These are phyloP conservation scores for Solanum sejunctum DNA, from an alignment of 257 asterid species.

Conservation along the genomic window DNA sequence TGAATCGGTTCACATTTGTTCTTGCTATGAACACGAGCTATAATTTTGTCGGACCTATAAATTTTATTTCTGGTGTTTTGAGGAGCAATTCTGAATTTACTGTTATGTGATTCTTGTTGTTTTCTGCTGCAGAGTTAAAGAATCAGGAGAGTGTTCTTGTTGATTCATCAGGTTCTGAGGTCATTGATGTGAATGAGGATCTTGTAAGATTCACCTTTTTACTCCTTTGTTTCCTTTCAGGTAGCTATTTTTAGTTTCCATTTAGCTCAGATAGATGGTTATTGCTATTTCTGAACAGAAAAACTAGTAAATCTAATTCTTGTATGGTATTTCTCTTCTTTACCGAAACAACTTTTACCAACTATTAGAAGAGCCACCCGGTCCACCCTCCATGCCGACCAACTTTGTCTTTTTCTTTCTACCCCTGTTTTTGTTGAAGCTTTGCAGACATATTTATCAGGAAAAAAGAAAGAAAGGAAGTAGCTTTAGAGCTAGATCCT, in stretches of 20 bases:
- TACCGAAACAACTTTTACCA: neutral
- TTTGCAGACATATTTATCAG: neutral
- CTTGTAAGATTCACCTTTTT: slow-evolving; percentile 26
- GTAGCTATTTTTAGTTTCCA: neutral
- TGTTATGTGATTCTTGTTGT: slow-evolving; percentile 1
- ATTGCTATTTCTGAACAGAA: neutral
- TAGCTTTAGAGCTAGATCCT: neutral
- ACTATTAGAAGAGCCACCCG: neutral
- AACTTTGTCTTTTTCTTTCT: neutral
- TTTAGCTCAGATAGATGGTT: neutral
- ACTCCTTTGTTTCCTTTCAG: neutral
- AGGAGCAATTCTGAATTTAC: neutral
- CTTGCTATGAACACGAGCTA: neutral
- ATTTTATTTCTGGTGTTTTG: neutral
- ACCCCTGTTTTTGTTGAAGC: neutral
- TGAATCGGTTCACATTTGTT: neutral
- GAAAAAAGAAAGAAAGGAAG: neutral
- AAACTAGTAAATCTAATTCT: neutral
- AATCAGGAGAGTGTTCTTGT: slow-evolving; percentile 18
- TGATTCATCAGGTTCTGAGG: slow-evolving; percentile 28
- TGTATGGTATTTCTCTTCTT: neutral
- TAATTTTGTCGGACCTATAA: neutral
- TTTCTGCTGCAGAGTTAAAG: slow-evolving; percentile 28
- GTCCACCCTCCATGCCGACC: neutral
- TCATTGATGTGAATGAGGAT: slow-evolving; percentile 11